A percentile compares a stretch with the other conserved stretches of the same genome.
These are phyloP conservation scores for Mycena sanguinolenta DNA, from an alignment of 768 basidiomycete species.

Conservation along the genomic window DNA sequence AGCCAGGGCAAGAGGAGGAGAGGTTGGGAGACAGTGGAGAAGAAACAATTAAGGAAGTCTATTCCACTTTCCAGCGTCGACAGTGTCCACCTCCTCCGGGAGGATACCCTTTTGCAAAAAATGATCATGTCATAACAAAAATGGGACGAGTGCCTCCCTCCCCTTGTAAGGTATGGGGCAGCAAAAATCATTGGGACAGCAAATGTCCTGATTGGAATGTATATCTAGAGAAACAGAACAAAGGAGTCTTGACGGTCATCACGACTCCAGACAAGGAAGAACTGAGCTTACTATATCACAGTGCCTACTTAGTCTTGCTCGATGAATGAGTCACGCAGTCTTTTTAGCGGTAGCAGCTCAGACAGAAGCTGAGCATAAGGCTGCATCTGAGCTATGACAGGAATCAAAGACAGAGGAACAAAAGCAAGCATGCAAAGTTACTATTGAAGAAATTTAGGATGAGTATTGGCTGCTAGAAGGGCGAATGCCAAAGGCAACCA, in stretches of 20 bases:
- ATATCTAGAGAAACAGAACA: neutral
- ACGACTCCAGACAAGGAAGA: neutral
- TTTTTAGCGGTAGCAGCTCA: neutral
- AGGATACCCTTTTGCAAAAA: slow-evolving; percentile 1
- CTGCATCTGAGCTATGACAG: too few species aligned
- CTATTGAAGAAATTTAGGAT: neutral
- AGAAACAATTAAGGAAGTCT: neutral
- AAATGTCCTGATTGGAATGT: slow-evolving; percentile 6
- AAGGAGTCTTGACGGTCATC: neutral
- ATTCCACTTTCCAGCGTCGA: neutral
- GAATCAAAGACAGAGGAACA: too few species aligned
- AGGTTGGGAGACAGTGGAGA: neutral
- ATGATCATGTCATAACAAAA: slow-evolving; percentile 1
- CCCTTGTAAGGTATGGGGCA: slow-evolving; percentile 2
- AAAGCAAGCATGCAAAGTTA: neutral
- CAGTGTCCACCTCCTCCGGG: neutral
- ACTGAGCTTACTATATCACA: neutral
- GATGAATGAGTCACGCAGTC: neutral
- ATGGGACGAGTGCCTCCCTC: neutral
- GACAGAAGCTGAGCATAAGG: too few species aligned
- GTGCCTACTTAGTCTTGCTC: neutral
- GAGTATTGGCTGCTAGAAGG: neutral
- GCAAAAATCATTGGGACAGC: slow-evolving; percentile 2
- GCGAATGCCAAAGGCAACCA: neutral
- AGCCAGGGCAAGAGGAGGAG: too few species aligned